phyloP scores from a whole-genome alignment of 2,329 filamentous ascomycete species.

The Fusarium protoensiforme region DNA sequence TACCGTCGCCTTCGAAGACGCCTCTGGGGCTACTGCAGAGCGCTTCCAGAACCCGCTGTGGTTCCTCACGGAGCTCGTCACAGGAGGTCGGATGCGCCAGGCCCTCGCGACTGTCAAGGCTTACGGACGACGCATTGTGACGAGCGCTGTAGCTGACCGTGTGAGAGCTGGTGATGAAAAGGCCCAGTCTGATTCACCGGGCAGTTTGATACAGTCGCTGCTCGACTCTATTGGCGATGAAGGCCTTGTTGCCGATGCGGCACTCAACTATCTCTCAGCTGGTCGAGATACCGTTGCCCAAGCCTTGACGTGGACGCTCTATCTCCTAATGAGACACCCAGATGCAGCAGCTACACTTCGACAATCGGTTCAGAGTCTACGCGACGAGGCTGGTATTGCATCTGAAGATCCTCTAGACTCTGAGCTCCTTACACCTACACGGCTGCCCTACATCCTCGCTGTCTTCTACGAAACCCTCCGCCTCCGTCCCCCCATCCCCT shows the following conservation, averaged over 20 bases:
- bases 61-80: constrained; percentile 67
- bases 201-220: constrained; percentile 69
- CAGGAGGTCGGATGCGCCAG: constrained; percentile 56
- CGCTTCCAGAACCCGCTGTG: constrained; percentile 75
- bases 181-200: constrained; percentile 51
- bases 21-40: constrained; percentile 68
- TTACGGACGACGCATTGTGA: constrained; percentile 68
- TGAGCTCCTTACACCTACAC: constrained; percentile 53
- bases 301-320: constrained; percentile 72
- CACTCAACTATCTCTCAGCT: constrained; percentile 74
- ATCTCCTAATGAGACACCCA: constrained; percentile 66
- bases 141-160: constrained; percentile 59
- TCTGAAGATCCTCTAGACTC: constrained; percentile 1
- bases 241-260: constrained; percentile 69
- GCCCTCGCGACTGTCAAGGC: constrained; percentile 62
- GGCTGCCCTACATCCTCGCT: constrained; percentile 67
- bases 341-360: constrained; percentile 54
- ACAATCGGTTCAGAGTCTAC: constrained; percentile 50
- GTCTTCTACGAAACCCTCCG: constrained; percentile 72
- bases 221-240: constrained; percentile 66
- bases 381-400: background rate
- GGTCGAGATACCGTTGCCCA: constrained; percentile 74
- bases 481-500: constrained; percentile 72
- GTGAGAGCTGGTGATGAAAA: constrained; percentile 3
- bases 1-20: constrained; percentile 69